Conservation (phyloP, 805 yeast genomes). For the Schizosaccharomyces cryophilus region DNA sequence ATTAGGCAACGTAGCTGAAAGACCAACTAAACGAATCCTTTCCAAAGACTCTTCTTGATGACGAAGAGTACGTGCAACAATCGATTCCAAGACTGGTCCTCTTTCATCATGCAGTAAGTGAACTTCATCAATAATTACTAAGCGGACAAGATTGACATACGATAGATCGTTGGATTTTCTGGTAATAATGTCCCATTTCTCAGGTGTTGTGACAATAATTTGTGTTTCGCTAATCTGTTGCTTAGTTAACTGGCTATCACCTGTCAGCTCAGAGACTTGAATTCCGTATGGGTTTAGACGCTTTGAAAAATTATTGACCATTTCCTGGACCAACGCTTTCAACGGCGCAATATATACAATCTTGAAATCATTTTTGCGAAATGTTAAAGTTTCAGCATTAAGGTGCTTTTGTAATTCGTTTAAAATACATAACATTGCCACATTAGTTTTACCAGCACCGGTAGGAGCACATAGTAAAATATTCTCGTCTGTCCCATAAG, state of each 20-base stretch:
- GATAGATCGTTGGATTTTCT: slow-evolving; percentile 51
- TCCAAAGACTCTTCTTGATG: slow-evolving; percentile 21
- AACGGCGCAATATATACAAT: slow-evolving; percentile 79
- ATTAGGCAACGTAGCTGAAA: slow-evolving; percentile 33
- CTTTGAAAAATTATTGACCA: slow-evolving; percentile 61
- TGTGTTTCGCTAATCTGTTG: slow-evolving; percentile 60
- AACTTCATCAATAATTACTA: slow-evolving; percentile 73
- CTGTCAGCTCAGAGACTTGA: slow-evolving; percentile 66
- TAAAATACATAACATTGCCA: slow-evolving; percentile 68
- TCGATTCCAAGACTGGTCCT: slow-evolving; percentile 81
- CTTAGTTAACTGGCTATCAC: slow-evolving; percentile 58
- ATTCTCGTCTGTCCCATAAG: slow-evolving; percentile 46
- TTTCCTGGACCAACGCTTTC: slow-evolving; percentile 88
- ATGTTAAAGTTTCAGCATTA: slow-evolving; percentile 15
- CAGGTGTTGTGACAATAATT: slow-evolving; percentile 78
- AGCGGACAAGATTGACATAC: slow-evolving; percentile 36
- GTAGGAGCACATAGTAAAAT: slow-evolving; percentile 86
- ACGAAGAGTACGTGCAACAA: slow-evolving; percentile 50
- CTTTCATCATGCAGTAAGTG: slow-evolving; percentile 82
- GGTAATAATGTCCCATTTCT: slow-evolving; percentile 90
- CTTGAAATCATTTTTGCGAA: slow-evolving; percentile 35
- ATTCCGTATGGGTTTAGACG: slow-evolving; percentile 41
- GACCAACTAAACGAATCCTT: slow-evolving; percentile 48
- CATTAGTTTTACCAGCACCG: slow-evolving; percentile 96
- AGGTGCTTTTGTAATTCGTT: slow-evolving; percentile 6